Evolutionary conservation across 208 protist genomes (phyloP), one percentile per base, ranked within the genome.

Genomic region (Acanthamoeba culbertsoni): DNA sequence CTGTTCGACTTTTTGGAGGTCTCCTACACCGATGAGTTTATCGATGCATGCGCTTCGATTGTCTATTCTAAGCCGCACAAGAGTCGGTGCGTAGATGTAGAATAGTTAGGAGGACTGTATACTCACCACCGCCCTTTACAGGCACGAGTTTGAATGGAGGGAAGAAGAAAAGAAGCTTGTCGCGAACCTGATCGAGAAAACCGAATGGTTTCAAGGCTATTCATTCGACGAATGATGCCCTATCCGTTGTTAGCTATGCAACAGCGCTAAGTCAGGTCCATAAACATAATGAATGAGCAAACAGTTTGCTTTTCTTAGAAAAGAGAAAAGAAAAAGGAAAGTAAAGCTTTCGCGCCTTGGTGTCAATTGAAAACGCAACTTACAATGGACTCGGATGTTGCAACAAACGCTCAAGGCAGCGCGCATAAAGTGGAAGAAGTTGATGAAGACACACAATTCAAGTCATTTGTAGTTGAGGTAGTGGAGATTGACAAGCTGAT

Each of bases 391-490:
- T 23, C 48, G 8, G 48, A 8, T 55, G 48, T 55, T 8, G 8
- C 48, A 8, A 55, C 48, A 55, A 18, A 18, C 18, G n/a, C n/a
- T n/a, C n/a, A n/a, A n/a, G n/a, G n/a, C n/a, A n/a, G n/a, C n/a
- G n/a, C n/a, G n/a, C n/a, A n/a, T n/a, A n/a, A 59, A 23, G 59
- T 33, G 59, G 59, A 26, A 33, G 59, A 68, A n/a, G 59, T 10
- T 37, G 59, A 7, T 68, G 59, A 68, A 68, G 48, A 55, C 12
- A 68, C 7, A 8, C 65, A 26, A 6, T 75, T 75, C 65, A 7
- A 26, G 18, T 75, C 94, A 68, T 95, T 94, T 77, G 84, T 95
- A 3, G 20, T 71, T 31, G 94, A 95, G 40, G 90, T 48, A 35
- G 12, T 84, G 18, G 94, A 95, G 68, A 43, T 95, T 35, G 75